Evolutionary conservation across 164 flowering plant genomes (phyloP).

Genomic region (Nymphaea colorata): DNA sequence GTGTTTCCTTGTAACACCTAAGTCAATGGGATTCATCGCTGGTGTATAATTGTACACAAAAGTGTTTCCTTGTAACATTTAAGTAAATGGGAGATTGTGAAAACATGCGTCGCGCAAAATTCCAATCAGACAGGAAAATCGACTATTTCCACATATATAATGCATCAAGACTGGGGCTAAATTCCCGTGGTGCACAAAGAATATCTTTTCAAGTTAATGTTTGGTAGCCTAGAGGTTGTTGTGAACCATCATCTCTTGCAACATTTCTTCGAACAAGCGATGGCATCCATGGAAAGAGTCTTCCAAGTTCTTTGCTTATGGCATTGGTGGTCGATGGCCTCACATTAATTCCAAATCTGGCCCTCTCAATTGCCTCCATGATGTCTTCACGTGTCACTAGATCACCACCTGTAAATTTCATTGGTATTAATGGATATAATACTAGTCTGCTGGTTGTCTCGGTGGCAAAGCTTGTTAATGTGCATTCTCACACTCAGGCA

Average conservation of each 20-base stretch:
- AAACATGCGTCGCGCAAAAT: too few species aligned
- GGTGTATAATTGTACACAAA: background rate
- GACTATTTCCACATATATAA: too few species aligned
- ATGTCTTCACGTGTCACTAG: constrained; percentile 72
- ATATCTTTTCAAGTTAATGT: constrained; percentile 36
- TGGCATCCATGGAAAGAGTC: constrained; percentile 86
- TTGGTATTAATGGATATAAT: background rate
- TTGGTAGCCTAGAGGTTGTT: constrained; percentile 72
- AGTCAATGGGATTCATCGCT: too few species aligned
- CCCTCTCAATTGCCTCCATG: constrained; percentile 93
- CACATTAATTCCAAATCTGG: constrained; percentile 77
- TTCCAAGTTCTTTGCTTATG: constrained; percentile 57
- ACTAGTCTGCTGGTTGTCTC: background rate
- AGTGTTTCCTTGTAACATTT: background rate
- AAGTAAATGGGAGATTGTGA: too few species aligned
- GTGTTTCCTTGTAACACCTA: too few species aligned
- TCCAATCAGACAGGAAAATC: too few species aligned
- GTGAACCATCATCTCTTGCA: constrained; percentile 29
- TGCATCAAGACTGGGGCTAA: background rate
- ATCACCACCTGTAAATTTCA: constrained; percentile 49
- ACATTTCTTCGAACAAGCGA: constrained; percentile 37
- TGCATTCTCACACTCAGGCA: too few species aligned
- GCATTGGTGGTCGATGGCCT: constrained; percentile 23
- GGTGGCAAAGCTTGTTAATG: too few species aligned
- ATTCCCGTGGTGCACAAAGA: background rate